Conservation (phyloP, 805 yeast species). For the Maudiozyma serrabonitensis region DNA sequence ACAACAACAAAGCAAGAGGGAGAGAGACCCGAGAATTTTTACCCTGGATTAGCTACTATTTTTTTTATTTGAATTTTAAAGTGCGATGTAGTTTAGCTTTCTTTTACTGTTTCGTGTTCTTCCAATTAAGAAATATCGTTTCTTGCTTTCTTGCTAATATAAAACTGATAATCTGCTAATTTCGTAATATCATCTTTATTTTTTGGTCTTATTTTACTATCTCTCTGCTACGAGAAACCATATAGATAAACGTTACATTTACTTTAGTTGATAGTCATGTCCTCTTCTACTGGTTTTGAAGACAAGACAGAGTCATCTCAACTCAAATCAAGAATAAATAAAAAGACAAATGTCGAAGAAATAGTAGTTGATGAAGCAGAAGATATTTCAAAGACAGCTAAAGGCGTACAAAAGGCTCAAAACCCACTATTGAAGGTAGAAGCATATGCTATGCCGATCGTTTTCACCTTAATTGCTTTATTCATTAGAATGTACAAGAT, state of each 20-base stretch:
- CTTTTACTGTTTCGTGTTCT: not conserved
- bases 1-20: not conserved
- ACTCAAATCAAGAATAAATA: slow-evolving; percentile 3
- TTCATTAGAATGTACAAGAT: slow-evolving; percentile 53
- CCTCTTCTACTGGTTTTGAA: slow-evolving; percentile 8
- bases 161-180: not conserved
- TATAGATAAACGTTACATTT: not conserved
- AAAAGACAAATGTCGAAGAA: not conserved
- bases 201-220: not conserved
- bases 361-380: not conserved
- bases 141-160: no score
- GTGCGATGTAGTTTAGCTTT: not conserved
- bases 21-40: no score
- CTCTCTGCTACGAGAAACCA: not conserved
- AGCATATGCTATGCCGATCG: slow-evolving; percentile 33
- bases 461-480: slow-evolving; percentile 38
- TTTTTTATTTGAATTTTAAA: no score
- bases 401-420: not conserved
- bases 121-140: no score
- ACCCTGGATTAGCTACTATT: no score
- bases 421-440: slow-evolving; percentile 20
- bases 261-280: slow-evolving; percentile 2
- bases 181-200: not conserved
- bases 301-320: slow-evolving; percentile 1
- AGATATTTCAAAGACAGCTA: not conserved